phyloP scores from a whole-genome alignment of 2,329 filamentous ascomycete species.

The Cladophialophora exuberans region DNA sequence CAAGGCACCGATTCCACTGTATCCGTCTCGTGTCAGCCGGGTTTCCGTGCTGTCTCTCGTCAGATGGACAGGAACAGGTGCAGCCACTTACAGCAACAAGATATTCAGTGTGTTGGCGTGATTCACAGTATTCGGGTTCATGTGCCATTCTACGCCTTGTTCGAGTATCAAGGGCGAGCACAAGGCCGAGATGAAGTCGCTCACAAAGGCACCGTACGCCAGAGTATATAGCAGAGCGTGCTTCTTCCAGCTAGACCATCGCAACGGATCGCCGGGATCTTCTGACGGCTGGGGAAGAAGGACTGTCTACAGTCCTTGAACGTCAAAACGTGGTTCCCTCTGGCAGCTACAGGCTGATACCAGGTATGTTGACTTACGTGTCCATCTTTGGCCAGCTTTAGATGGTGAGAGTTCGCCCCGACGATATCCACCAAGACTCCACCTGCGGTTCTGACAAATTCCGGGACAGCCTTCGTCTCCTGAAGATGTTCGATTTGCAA shows the following conservation, averaged over 20 bases:
- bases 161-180: slow-evolving; percentile 43
- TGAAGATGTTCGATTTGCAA: neutral
- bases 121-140: slow-evolving; percentile 42
- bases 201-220: slow-evolving; percentile 40
- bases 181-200: slow-evolving; percentile 45
- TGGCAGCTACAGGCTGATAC: neutral
- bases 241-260: slow-evolving; percentile 42
- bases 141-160: slow-evolving; percentile 42
- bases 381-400: slow-evolving; percentile 39
- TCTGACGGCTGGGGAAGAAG: slow-evolving; percentile 55
- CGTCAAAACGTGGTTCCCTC: neutral
- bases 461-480: neutral
- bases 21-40: neutral
- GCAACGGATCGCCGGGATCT: slow-evolving; percentile 59
- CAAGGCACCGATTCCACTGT: slow-evolving; percentile 41
- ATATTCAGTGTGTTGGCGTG: slow-evolving; percentile 45
- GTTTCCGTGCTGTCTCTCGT: too few relatives aligned
- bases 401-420: slow-evolving; percentile 1
- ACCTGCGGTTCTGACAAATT: neutral
- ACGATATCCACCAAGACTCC: neutral
- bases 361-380: neutral
- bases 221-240: slow-evolving; percentile 30
- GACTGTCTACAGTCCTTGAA: slow-evolving; percentile 48
- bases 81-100: slow-evolving; percentile 39
- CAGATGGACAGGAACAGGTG: too few relatives aligned